phyloP scores from a whole-genome alignment of 2,329 filamentous ascomycete genomes.

The Venturia asperata region DNA sequence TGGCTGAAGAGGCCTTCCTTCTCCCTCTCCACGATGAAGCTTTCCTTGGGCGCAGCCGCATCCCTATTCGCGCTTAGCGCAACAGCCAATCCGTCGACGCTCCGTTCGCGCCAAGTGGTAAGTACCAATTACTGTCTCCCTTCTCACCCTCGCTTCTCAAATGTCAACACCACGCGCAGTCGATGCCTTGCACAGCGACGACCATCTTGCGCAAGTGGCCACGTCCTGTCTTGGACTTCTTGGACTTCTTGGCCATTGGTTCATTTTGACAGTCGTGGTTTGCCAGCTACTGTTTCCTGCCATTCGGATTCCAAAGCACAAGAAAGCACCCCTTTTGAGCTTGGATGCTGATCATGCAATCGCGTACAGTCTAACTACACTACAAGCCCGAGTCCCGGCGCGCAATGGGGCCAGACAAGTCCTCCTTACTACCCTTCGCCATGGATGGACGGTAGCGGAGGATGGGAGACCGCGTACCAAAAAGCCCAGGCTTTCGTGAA shows the following conservation, averaged over 20 bases:
- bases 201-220: background rate
- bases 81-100: background rate
- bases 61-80: background rate
- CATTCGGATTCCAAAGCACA: background rate
- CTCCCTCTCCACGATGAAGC: background rate
- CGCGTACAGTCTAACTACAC: background rate
- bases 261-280: background rate
- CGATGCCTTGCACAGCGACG: background rate
- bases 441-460: conserved; percentile 69
- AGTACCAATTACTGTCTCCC: background rate
- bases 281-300: conserved; percentile 1
- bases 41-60: conserved; percentile 1
- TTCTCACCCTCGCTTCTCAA: background rate
- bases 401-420: conserved; percentile 11
- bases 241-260: conserved; percentile 2
- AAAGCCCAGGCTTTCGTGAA: conserved; percentile 75
- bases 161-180: background rate
- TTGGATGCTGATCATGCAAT: conserved; percentile 3
- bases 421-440: conserved; percentile 77
- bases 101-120: background rate
- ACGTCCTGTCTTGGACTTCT: conserved; percentile 3
- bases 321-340: conserved; percentile 12
- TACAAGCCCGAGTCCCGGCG: conserved; percentile 5
- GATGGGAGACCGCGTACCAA: conserved; percentile 68
- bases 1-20: background rate